These are phyloP conservation scores for Cucumis cinereus DNA, from an alignment of 306 rosid species.

Conservation along the genomic window DNA sequence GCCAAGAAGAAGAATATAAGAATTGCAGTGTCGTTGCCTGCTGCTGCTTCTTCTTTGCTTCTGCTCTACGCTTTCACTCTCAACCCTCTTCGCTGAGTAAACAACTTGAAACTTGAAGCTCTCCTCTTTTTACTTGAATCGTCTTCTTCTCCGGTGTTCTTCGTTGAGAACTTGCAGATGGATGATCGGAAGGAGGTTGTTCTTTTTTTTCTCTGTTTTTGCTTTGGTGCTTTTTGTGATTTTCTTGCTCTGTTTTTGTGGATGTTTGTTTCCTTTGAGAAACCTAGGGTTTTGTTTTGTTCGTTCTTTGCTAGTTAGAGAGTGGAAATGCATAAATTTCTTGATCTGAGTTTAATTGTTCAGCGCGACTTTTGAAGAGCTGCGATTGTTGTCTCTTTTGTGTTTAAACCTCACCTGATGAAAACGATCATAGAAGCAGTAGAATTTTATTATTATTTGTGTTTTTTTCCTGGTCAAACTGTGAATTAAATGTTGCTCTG, in stretches of 20 bases:
- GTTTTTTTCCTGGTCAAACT: neutral
- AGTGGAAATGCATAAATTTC: neutral
- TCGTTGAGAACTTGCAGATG: conserved; percentile 29
- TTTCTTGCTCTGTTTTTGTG: neutral
- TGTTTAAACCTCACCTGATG: neutral
- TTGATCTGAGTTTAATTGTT: neutral
- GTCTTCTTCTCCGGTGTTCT: neutral
- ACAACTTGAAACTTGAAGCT: neutral
- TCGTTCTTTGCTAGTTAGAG: neutral
- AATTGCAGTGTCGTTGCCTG: neutral
- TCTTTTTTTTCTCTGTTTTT: conserved; percentile 10
- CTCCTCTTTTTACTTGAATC: neutral
- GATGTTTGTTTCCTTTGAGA: conserved; percentile 11
- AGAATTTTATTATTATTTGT: neutral
- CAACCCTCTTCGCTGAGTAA: neutral
- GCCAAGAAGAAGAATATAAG: neutral
- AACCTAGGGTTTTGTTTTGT: neutral
- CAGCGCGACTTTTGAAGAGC: neutral
- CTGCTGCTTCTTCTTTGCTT: neutral
- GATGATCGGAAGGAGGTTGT: conserved; percentile 84
- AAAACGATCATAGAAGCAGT: neutral
- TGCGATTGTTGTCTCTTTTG: neutral
- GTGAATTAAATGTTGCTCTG: neutral
- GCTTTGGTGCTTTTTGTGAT: neutral
- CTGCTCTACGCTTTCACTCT: neutral